These are phyloP conservation scores for Psidium guajava DNA, from an alignment of 345 rosid genomes.

Conservation along the genomic window DNA sequence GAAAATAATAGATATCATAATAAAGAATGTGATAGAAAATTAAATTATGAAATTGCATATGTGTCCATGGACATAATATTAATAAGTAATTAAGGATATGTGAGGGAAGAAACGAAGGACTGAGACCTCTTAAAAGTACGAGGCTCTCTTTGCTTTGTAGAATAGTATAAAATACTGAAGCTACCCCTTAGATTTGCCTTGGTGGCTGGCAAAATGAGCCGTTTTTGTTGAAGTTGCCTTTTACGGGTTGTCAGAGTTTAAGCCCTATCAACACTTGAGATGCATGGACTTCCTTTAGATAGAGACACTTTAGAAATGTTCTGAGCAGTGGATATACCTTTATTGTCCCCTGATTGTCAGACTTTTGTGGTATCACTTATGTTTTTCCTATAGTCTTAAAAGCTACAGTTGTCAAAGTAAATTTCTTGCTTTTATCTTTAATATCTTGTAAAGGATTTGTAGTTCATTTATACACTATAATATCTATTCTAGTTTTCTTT, in stretches of 20 bases:
- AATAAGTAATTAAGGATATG: neutral
- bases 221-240: neutral
- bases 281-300: neutral
- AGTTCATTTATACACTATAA: neutral
- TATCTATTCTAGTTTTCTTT: neutral
- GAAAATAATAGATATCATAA: neutral
- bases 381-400: neutral
- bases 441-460: neutral
- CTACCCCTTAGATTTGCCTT: neutral
- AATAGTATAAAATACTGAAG: neutral
- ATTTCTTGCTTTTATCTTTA: neutral
- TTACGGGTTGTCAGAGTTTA: neutral
- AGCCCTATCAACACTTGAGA: neutral
- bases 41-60: neutral
- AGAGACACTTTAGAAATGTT: neutral
- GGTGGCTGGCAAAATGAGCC: neutral
- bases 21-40: neutral
- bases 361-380: neutral
- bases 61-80: neutral
- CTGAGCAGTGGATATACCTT: neutral
- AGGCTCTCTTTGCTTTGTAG: neutral
- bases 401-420: neutral
- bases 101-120: neutral
- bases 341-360: neutral
- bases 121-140: neutral